Conservation (phyloP, 441 rosid species). For the Kokia cookei region DNA sequence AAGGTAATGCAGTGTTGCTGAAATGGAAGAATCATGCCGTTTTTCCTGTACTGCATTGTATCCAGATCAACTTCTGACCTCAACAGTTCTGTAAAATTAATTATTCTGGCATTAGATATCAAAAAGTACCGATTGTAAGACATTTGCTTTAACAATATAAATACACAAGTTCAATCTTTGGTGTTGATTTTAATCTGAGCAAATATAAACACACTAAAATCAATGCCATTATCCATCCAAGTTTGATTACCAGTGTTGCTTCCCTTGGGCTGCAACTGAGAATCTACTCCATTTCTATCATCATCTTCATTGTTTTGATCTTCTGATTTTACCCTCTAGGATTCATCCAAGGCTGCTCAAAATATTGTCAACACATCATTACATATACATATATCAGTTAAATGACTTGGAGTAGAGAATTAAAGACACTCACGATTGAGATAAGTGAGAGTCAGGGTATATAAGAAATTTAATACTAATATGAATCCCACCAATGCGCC, state of each 20-base stretch:
- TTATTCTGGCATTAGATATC: neutral
- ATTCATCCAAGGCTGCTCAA: constrained; percentile 13
- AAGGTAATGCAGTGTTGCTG: constrained; percentile 43
- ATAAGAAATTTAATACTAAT: constrained; percentile 25
- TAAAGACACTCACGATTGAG: constrained; percentile 36
- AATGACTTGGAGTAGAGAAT: neutral
- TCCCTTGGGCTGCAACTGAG: neutral
- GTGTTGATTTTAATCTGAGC: too few species aligned
- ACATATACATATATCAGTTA: neutral
- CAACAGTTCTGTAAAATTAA: neutral
- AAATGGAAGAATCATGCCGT: constrained; percentile 46
- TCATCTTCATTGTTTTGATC: constrained; percentile 3
- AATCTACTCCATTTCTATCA: constrained; percentile 1
- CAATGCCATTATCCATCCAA: neutral
- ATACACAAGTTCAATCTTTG: neutral
- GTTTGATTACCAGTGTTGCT: neutral
- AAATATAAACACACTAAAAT: neutral
- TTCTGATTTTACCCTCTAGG: neutral
- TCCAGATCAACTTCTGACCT: neutral
- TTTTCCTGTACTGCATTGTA: constrained; percentile 9
- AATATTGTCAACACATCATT: neutral
- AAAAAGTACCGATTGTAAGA: neutral
- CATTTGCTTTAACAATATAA: neutral
- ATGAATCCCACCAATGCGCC: constrained; percentile 29
- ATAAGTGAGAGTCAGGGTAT: constrained; percentile 30